Percentiles rank a stretch among this genome's conserved stretches.
These are phyloP conservation scores for Populus davidiana DNA, from an alignment of 345 rosid genomes.

Conservation along the genomic window DNA sequence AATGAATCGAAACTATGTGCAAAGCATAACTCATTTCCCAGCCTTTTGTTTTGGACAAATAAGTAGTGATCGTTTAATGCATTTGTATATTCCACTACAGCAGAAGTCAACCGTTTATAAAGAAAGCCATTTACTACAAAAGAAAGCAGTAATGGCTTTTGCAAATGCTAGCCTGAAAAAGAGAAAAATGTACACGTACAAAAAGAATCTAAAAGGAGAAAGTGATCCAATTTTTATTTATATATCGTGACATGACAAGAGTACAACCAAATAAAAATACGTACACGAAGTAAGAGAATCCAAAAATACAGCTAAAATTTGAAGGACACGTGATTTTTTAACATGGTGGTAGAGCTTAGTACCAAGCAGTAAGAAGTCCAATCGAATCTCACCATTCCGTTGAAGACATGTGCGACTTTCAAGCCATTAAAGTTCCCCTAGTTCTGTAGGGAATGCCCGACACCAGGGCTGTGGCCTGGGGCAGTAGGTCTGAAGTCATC, in stretches of 20 bases:
- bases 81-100: not conserved
- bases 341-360: too few species aligned
- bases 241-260: not conserved
- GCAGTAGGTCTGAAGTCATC: conserved; percentile 62
- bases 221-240: not conserved
- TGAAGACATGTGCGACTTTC: not conserved
- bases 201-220: not conserved
- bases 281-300: not conserved
- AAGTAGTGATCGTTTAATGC: not conserved
- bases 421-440: conserved; percentile 19
- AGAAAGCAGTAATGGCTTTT: not conserved
- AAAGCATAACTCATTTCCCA: not conserved
- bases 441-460: conserved; percentile 45
- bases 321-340: too few species aligned
- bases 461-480: conserved; percentile 67
- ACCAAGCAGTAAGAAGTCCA: too few species aligned
- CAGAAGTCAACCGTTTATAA: not conserved
- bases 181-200: not conserved
- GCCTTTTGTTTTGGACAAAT: not conserved
- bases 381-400: too few species aligned
- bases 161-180: not conserved
- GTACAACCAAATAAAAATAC: not conserved
- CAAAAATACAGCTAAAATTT: not conserved
- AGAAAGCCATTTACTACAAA: not conserved
- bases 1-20: not conserved